Base-by-base conservation (phyloP, 352 stramenopile species). In the Salisapilia sapeloensis region DNA sequence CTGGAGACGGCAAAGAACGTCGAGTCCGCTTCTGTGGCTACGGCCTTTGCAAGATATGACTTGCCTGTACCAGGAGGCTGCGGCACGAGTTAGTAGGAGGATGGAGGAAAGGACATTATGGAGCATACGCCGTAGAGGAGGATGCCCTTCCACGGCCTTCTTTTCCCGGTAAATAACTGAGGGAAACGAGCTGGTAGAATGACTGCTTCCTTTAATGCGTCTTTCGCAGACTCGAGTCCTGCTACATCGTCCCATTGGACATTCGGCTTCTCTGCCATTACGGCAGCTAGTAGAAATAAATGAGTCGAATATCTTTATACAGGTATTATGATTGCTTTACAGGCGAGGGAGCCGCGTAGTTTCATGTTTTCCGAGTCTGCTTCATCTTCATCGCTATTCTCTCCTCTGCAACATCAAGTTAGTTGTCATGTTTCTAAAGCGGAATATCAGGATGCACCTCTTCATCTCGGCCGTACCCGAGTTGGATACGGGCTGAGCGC, bases 1-100 rank as follows among this genome's bases (percentile, higher is more conserved):
- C 92, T 97, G 16, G 85, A 97, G 1, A 99, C 91, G 6, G 90
- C 80, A 50, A 99, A 99, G 48, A 99, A 99, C 1, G 86, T 96
- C 21, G 86, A 92, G 43, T 99, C 92, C 7, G 92, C 89, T 60
- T 99, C 94, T 0, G 94, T 98, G n/a, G 95, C 95, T 1, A 99
- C 94, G 2, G 95, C 95, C 39, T 97, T 97, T 3, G 91, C 92
- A 19, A 97, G 56, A 42, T 95, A 97, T 24, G 87, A 97, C 58
- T 98, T 98, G 53, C 91, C 90, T 4, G 78, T 93, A 39, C 78
- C 78, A 15, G 78, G 66, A 10, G 79, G 75, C 75, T 90, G 43
- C 20, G 27, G 18, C 10, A 45, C 39, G 14, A n/a, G 25, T 17
- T 49, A 27, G 33, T 15, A 10, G 14, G 11, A 22, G 21, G 29